These are phyloP conservation scores for Beta lomatogona DNA, from an alignment of 179 eudicot species.

Conservation along the genomic window DNA sequence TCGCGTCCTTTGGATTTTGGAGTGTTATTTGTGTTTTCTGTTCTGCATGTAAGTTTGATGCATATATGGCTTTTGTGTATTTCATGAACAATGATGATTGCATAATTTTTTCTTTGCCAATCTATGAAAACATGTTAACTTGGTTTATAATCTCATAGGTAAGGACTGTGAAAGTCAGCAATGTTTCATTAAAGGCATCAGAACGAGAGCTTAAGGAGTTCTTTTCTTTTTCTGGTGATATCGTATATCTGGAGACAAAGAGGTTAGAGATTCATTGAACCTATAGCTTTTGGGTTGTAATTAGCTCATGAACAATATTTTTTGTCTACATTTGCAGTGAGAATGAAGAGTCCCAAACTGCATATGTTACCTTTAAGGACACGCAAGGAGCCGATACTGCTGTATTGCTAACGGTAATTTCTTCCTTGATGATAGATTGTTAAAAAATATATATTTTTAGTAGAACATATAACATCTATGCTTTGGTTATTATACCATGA, in stretches of 20 bases:
- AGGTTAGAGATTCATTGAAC: slow-evolving; percentile 46
- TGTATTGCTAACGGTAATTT: slow-evolving; percentile 72
- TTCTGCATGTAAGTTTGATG: slow-evolving; percentile 4
- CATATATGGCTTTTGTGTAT: background rate
- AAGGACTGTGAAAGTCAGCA: slow-evolving; percentile 80
- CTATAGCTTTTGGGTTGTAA: background rate
- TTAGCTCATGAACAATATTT: slow-evolving; percentile 13
- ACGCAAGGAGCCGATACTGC: slow-evolving; percentile 88
- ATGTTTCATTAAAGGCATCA: slow-evolving; percentile 73
- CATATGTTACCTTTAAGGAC: slow-evolving; percentile 89
- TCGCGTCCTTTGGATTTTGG: background rate
- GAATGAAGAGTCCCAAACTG: slow-evolving; percentile 59
- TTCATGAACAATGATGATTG: background rate
- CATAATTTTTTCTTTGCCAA: background rate
- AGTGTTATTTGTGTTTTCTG: background rate
- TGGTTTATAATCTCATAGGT: slow-evolving; percentile 37
- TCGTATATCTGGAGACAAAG: slow-evolving; percentile 70
- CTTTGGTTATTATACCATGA: slow-evolving; percentile 3
- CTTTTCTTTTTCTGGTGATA: slow-evolving; percentile 92
- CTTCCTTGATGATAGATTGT: background rate
- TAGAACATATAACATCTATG: background rate
- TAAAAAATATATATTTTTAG: background rate
- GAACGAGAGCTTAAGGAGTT: slow-evolving; percentile 77
- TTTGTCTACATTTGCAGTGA: slow-evolving; percentile 46
- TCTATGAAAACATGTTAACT: background rate